phyloP scores from a whole-genome alignment of 495 filamentous ascomycete genomes.

The Tuber brumale region DNA sequence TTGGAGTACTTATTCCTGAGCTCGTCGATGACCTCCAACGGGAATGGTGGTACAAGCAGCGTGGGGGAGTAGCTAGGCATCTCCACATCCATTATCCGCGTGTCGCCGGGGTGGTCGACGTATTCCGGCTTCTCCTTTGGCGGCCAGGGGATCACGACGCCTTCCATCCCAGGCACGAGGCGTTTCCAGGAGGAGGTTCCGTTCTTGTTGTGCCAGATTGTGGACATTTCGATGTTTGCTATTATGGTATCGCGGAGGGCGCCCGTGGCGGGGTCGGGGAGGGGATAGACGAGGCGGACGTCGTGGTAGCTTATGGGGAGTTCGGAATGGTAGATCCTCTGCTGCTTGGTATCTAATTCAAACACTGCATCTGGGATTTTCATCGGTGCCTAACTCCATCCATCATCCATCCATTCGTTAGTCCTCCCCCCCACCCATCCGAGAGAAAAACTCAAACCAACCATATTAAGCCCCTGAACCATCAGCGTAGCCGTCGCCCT shows the following conservation, averaged over 20 bases:
- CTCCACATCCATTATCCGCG: conserved; percentile 68
- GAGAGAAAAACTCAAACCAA: conserved; percentile 45
- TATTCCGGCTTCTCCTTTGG: conserved; percentile 46
- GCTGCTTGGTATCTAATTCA: conserved; percentile 44
- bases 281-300: conserved; percentile 72
- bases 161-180: conserved; percentile 52
- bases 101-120: conserved; percentile 60
- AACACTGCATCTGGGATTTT: conserved; percentile 52
- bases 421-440: conserved; percentile 4
- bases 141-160: conserved; percentile 70
- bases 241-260: conserved; percentile 65
- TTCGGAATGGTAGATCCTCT: conserved; percentile 37
- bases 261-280: conserved; percentile 58
- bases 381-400: conserved; percentile 27
- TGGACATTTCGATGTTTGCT: conserved; percentile 53
- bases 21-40: conserved; percentile 72
- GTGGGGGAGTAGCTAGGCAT: conserved; percentile 67
- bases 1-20: conserved; percentile 75
- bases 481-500: conserved; percentile 52
- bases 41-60: conserved; percentile 70
- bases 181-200: conserved; percentile 48
- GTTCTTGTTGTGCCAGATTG: conserved; percentile 47
- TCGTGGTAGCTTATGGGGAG: conserved; percentile 57
- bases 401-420: background rate
- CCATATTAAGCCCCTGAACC: conserved; percentile 62